phyloP scores from a whole-genome alignment of 768 basidiomycete genomes.

The Galerina sulciceps region DNA sequence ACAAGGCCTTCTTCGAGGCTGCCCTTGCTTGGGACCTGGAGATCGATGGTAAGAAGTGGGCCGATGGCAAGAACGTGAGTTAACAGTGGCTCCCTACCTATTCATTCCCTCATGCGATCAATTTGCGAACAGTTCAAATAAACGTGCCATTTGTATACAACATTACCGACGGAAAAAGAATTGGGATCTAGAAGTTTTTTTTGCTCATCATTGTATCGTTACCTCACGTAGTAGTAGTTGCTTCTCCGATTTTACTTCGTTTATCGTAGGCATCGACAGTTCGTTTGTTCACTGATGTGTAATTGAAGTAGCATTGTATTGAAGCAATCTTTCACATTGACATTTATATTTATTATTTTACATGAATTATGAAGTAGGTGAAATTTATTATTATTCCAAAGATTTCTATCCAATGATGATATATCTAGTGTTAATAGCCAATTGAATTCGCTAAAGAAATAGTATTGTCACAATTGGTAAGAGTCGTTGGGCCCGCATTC shows the following conservation, averaged over 20 bases:
- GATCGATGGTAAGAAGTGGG: slow-evolving; percentile 88
- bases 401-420: too few relatives aligned
- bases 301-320: too few relatives aligned
- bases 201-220: slow-evolving; percentile 4
- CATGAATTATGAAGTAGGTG: too few relatives aligned
- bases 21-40: slow-evolving; percentile 94
- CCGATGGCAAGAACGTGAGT: slow-evolving; percentile 86
- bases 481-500: too few relatives aligned
- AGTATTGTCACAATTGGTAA: too few relatives aligned
- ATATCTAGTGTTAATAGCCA: too few relatives aligned
- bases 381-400: too few relatives aligned
- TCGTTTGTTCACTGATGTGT: neutral
- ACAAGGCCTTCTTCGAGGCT: slow-evolving; percentile 92
- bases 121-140: slow-evolving; percentile 3
- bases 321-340: too few relatives aligned
- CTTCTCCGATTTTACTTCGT: neutral
- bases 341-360: too few relatives aligned
- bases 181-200: slow-evolving; percentile 3
- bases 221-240: neutral
- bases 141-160: neutral
- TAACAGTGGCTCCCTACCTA: neutral
- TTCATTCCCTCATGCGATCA: neutral
- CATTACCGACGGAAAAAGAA: neutral
- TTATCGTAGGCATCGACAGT: neutral
- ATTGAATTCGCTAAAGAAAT: too few relatives aligned